These are phyloP conservation scores for Chalaropsis thielavioides DNA, from an alignment of 2,329 filamentous ascomycete species.

Conservation along the genomic window DNA sequence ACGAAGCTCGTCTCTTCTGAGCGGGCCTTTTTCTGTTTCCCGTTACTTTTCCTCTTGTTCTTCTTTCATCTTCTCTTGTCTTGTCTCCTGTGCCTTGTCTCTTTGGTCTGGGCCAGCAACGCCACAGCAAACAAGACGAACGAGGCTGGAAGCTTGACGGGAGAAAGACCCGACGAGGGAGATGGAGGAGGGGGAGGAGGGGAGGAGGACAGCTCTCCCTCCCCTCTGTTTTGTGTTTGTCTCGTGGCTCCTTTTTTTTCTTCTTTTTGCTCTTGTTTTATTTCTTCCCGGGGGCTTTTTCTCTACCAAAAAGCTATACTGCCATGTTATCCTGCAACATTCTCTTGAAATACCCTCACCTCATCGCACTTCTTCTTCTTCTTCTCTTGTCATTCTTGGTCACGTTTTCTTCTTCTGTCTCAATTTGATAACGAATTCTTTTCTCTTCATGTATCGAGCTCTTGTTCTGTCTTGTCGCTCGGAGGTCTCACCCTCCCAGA, in stretches of 20 bases:
- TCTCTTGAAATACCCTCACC: conserved; percentile 5
- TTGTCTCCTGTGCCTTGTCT: no score
- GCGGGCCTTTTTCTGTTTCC: no score
- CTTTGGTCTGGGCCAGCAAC: no score
- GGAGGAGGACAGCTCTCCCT: no score
- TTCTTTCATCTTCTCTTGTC: background rate
- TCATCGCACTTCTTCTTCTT: background rate
- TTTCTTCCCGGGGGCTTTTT: background rate
- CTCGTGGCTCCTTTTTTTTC: no score
- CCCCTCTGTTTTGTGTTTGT: no score
- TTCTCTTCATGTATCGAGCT: background rate
- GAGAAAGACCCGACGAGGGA: no score
- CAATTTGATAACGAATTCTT: conserved; percentile 2
- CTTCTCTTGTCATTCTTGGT: conserved; percentile 3
- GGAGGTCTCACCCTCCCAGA: background rate
- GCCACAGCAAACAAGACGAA: no score
- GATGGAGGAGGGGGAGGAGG: no score
- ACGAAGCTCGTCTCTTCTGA: no score
- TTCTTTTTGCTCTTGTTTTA: no score
- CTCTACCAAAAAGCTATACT: background rate
- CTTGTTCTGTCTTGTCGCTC: background rate
- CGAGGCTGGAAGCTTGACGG: no score
- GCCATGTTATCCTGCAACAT: background rate
- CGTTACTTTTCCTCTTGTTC: background rate
- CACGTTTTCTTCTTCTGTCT: conserved; percentile 7